Evolutionary conservation across 2,329 filamentous ascomycete species (phyloP), one percentile per base, ranked within the genome.

Genomic region (Nectriaceae sp.): DNA sequence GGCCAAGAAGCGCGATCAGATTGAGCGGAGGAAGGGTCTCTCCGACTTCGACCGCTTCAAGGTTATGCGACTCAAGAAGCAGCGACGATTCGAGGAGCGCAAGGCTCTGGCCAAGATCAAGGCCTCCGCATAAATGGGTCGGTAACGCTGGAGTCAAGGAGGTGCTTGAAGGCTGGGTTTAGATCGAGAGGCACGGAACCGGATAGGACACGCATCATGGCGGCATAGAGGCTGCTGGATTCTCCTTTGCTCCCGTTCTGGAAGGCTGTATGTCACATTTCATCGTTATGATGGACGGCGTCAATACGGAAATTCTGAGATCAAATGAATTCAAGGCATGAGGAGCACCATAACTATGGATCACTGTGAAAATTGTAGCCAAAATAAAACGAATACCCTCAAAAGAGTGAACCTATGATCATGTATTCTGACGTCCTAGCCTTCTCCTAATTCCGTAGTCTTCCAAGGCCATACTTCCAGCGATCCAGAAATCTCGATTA

Each of bases 1-100:
- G 87, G 90, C 92, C 70, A 94, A 99, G 90, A 92, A 90, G 84
- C 85, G 89, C 72, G 85, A 85, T 65, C 88, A 90, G 79, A 83
- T 84, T 68, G 83, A 89, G 77, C 88, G 90, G 80, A 89, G 94
- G 83, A 88, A 88, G 80, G 84, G 85, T 70, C 83, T 99, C 64
- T 95, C 87, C 78, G 94, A 99, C 84, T 99, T 99, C 74, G 94
- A 99, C 83, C 88, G 94, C 76, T 99, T 97, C 90, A 97, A 99
- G 89, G 94, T 97, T 69, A 83, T 97, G 85, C 88, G 93, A 78
- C 83, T 97, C 79, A 95, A 93, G 88, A 99, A 99, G 87, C 92
- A 97, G 88, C 90, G 92, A 75, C 89, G 92, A 75, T 97, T 95
- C 80, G 92, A 97, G 84, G 88, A 96, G 78, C 88, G 88, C 80